Conservation (phyloP, 164 flowering plant species). For the Stephania yunnanensis region DNA sequence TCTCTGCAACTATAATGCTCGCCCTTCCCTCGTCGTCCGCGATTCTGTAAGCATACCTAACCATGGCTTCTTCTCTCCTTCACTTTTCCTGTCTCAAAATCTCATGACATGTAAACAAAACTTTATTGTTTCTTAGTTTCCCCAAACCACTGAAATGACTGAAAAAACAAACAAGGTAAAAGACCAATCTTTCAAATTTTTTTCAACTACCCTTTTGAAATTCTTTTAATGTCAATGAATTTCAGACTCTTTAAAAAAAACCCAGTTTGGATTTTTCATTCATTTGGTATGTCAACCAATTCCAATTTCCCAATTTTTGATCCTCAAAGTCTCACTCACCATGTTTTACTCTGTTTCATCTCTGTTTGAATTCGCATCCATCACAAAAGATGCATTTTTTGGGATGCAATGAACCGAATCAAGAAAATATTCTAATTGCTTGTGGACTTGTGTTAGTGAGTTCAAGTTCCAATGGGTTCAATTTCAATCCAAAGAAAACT, state of each 20-base stretch:
- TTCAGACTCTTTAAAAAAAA: neutral
- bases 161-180: neutral
- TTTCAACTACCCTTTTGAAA: neutral
- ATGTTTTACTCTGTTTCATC: neutral
- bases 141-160: neutral
- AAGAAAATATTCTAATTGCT: neutral
- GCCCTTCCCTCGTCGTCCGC: constrained; percentile 73
- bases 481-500: neutral
- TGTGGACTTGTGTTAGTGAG: neutral
- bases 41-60: constrained; percentile 47
- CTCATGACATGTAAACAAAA: neutral
- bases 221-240: neutral
- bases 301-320: neutral
- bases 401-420: neutral
- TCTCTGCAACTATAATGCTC: constrained; percentile 66
- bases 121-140: neutral
- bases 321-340: neutral
- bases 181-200: neutral
- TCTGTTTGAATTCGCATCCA: neutral
- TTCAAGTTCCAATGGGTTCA: constrained; percentile 15
- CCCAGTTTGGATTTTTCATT: constrained; percentile 4
- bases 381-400: too few species aligned
- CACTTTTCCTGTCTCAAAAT: constrained; percentile 4
- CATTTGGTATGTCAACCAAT: neutral
- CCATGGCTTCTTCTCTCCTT: neutral